phyloP scores from a whole-genome alignment of 768 basidiomycete species.

The Mycena latifolia region DNA sequence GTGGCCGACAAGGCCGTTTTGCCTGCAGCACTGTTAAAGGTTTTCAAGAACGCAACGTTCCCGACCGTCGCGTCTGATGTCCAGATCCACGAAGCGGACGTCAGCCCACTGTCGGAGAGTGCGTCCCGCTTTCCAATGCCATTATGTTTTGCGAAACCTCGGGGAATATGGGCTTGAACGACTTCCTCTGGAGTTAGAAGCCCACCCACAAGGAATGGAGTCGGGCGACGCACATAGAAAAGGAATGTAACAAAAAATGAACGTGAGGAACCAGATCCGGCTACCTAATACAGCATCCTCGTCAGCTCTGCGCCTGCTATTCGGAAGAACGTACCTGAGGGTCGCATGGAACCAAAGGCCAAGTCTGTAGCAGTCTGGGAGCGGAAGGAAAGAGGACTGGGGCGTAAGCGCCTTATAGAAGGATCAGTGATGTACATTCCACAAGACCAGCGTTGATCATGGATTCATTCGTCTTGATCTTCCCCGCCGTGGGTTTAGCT shows the following conservation, averaged over 20 bases:
- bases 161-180: slow-evolving; percentile 11
- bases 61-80: slow-evolving; percentile 14
- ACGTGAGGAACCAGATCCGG: slow-evolving; percentile 24
- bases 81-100: slow-evolving; percentile 30
- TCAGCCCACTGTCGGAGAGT: slow-evolving; percentile 8
- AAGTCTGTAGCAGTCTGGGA: not conserved
- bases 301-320: not conserved
- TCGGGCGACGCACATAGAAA: slow-evolving; percentile 21
- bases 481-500: too few relatives aligned
- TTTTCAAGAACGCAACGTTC: slow-evolving; percentile 24
- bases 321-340: slow-evolving; percentile 5
- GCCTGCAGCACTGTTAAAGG: slow-evolving; percentile 4
- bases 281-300: slow-evolving; percentile 10
- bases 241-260: slow-evolving; percentile 30
- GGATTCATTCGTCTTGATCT: too few relatives aligned
- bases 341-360: slow-evolving; percentile 17
- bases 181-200: slow-evolving; percentile 1
- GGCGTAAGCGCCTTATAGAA: not conserved
- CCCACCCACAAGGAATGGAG: not conserved
- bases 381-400: not conserved
- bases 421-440: not conserved
- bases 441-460: too few relatives aligned
- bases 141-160: slow-evolving; percentile 11
- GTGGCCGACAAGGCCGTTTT: slow-evolving; percentile 21
- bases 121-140: slow-evolving; percentile 19